Evolutionary conservation across 1,284 basidiomycete genomes (phyloP).

Genomic region (Xerocomus amazonicus): DNA sequence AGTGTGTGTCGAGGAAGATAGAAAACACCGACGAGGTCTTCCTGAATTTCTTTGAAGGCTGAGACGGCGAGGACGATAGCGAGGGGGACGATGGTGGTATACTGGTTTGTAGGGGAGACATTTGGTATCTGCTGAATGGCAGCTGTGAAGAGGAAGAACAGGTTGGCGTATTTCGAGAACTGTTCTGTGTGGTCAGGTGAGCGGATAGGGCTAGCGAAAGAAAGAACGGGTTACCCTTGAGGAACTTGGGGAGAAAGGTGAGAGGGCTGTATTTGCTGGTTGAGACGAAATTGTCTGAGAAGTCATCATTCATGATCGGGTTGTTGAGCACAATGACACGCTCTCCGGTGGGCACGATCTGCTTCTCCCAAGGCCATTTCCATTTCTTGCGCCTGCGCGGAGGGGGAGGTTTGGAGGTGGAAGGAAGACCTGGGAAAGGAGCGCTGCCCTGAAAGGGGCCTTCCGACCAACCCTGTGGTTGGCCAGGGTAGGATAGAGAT

Average conservation of each 20-base stretch:
- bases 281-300: constrained; percentile 81
- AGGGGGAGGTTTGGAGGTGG: constrained; percentile 8
- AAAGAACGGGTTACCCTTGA: constrained; percentile 60
- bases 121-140: constrained; percentile 98
- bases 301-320: constrained; percentile 60
- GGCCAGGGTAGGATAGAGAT: constrained; percentile 38
- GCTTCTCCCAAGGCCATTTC: constrained; percentile 80
- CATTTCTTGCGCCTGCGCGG: constrained; percentile 35
- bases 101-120: constrained; percentile 94
- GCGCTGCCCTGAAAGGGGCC: constrained; percentile 43
- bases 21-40: constrained; percentile 68
- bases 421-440: constrained; percentile 36
- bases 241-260: constrained; percentile 92
- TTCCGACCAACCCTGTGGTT: constrained; percentile 66
- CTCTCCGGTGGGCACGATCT: constrained; percentile 57
- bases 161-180: constrained; percentile 98
- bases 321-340: constrained; percentile 75
- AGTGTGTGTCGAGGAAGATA: no score
- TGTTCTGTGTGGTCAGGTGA: constrained; percentile 60
- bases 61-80: constrained; percentile 88
- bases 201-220: neutral
- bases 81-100: constrained; percentile 94
- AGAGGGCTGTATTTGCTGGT: constrained; percentile 94
- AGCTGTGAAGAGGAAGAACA: constrained; percentile 99
- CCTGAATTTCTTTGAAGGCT: constrained; percentile 96